Base-by-base conservation (phyloP, 306 rosid genomes). In the Morella rubra region DNA sequence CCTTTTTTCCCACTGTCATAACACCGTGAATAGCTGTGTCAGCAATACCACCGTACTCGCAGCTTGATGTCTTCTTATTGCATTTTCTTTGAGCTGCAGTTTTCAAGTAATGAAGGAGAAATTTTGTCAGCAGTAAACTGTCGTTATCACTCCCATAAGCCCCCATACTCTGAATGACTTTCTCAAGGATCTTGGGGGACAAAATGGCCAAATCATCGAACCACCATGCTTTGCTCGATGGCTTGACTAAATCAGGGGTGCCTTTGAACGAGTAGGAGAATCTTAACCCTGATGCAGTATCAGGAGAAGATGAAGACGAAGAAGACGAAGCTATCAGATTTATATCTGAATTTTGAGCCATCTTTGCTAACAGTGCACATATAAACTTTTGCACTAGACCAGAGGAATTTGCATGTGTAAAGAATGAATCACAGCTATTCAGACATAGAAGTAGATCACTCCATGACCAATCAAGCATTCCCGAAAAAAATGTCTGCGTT, bases 181-280 rank as follows among this genome's bases (percentile, higher is more conserved):
- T 90, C 64, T 84, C 93, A 76, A 93, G 85, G 44, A 93, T 85
- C 76, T 80, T 79, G 46, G 90, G 93, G 2, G 93, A 83, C 40
- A 92, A 84, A 75, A 75, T 47, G 44, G 91, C 60, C 84, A 93
- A 75, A 71, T 93, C 98, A 41, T 90, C 80, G 74, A 90, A 90
- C 98, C 98, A 93, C 96, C 96, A 89, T 3, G 82, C 84, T 79
- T 84, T 89, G 77, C 66, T 85, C 11, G 86, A 66, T 50, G 80
- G 79, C 79, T 82, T 86, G 59, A 55, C 65, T n/a, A 72, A 85
- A 46, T 86, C 82, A 3, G 90, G 90, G 41, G 90, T 89, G 41
- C 77, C 56, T 62, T 78, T 86, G 22, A 70, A 66, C 72, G 93
- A 81, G 51, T 85, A 80, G 53, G 90, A 84, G 52, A 75, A 27